phyloP scores from a whole-genome alignment of 345 rosid species.

The Jatropha curcas region DNA sequence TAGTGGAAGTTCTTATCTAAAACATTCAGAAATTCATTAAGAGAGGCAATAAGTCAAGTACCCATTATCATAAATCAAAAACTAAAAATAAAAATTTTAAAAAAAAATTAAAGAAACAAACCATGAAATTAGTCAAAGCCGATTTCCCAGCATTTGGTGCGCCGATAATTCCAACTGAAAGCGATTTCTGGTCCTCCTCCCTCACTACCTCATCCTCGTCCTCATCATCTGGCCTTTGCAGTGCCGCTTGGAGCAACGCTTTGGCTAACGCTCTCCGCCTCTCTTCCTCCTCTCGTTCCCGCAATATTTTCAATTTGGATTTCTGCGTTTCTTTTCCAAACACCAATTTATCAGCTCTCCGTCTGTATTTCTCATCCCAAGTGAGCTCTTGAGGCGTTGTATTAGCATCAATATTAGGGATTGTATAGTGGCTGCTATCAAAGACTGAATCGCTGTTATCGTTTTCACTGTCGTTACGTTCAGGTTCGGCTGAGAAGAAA shows the following conservation, averaged over 20 bases:
- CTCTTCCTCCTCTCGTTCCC: conserved; percentile 50
- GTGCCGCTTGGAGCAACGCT: conserved; percentile 76
- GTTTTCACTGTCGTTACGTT: conserved; percentile 37
- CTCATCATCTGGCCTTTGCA: conserved; percentile 62
- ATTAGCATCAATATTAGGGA: conserved; percentile 21
- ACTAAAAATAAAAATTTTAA: no score
- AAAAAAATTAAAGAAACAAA: conserved; percentile 26
- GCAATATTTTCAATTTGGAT: conserved; percentile 21
- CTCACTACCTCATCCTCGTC: conserved; percentile 57
- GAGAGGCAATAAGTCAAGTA: background rate
- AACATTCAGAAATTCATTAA: background rate
- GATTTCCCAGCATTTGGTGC: conserved; percentile 98
- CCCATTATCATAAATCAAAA: background rate
- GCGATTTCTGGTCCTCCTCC: conserved; percentile 95
- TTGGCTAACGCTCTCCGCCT: conserved; percentile 61
- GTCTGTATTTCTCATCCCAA: conserved; percentile 72
- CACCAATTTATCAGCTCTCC: conserved; percentile 49
- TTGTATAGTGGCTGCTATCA: conserved; percentile 57
- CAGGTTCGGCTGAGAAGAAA: conserved; percentile 61
- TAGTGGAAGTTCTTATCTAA: no score
- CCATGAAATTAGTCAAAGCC: conserved; percentile 79
- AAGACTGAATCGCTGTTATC: conserved; percentile 45
- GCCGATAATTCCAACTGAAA: conserved; percentile 87
- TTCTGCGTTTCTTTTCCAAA: conserved; percentile 47
- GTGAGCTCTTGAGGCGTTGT: conserved; percentile 37